Conservation (phyloP, 2,329 filamentous ascomycete species). For the Exophiala calicioides region DNA sequence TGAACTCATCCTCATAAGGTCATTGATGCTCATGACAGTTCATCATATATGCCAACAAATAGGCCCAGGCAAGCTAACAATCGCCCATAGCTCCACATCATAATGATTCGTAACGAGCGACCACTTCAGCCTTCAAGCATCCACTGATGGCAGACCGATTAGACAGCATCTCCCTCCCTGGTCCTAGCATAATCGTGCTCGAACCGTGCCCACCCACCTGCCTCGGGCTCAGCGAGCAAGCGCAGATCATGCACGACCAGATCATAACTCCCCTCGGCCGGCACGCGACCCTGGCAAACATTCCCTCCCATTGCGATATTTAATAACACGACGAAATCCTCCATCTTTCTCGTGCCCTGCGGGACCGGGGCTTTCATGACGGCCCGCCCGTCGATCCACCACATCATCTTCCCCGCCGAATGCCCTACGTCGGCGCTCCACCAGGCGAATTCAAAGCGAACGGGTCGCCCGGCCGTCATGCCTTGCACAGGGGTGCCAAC, state of each 20-base stretch:
- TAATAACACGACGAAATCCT: slow-evolving; percentile 28
- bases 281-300: slow-evolving; percentile 29
- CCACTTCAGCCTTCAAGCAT: too few species aligned
- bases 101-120: too few species aligned
- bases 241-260: slow-evolving; percentile 30
- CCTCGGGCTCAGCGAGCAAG: slow-evolving; percentile 27
- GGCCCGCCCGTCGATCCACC: slow-evolving; percentile 31
- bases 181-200: slow-evolving; percentile 25
- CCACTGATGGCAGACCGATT: slow-evolving; percentile 1
- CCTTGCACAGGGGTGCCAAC: slow-evolving; percentile 23
- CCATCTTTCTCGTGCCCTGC: slow-evolving; percentile 24
- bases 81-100: too few species aligned
- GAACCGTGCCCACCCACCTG: slow-evolving; percentile 29
- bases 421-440: slow-evolving; percentile 15
- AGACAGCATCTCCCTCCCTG: slow-evolving; percentile 26
- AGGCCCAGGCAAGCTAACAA: too few species aligned
- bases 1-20: too few species aligned
- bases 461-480: slow-evolving; percentile 23
- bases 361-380: slow-evolving; percentile 32
- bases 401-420: slow-evolving; percentile 22
- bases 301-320: slow-evolving; percentile 33
- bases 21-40: too few species aligned
- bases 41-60: too few species aligned
- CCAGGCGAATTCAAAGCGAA: slow-evolving; percentile 32
- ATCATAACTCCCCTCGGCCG: slow-evolving; percentile 27